phyloP scores from a whole-genome alignment of 2,329 filamentous ascomycete genomes.

The Aspergillus proliferans region DNA sequence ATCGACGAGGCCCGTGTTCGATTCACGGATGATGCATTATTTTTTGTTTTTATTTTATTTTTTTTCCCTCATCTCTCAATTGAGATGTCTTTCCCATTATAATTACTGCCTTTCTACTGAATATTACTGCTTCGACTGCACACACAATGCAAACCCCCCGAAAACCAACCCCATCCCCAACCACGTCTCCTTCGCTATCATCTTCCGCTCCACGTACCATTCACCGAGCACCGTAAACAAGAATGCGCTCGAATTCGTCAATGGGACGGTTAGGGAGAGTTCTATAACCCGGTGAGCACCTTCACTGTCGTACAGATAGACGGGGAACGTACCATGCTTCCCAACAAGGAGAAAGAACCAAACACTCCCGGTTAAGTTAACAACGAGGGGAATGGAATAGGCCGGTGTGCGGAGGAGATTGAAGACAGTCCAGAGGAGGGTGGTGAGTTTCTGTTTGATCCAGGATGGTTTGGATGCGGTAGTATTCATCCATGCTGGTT shows the following conservation, averaged over 20 bases:
- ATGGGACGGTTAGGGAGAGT: constrained; percentile 85
- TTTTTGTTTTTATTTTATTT: constrained; percentile 17
- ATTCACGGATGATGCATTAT: constrained; percentile 41
- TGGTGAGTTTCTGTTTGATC: constrained; percentile 57
- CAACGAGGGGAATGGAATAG: constrained; percentile 75
- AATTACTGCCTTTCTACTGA: not conserved
- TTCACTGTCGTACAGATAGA: not conserved
- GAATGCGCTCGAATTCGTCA: constrained; percentile 90
- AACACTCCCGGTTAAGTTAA: constrained; percentile 87
- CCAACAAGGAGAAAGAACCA: constrained; percentile 97
- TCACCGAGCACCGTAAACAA: constrained; percentile 93
- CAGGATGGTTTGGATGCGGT: constrained; percentile 39
- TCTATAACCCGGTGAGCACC: constrained; percentile 47
- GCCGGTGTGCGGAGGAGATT: constrained; percentile 74
- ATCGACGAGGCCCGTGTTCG: constrained; percentile 44
- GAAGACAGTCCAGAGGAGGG: constrained; percentile 65
- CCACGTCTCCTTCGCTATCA: constrained; percentile 79
- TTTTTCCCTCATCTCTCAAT: not conserved
- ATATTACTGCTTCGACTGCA: constrained; percentile 47
- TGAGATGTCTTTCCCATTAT: not conserved
- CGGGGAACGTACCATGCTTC: constrained; percentile 62
- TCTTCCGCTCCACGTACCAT: constrained; percentile 90
- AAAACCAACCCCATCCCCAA: constrained; percentile 75
- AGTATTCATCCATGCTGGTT: constrained; percentile 25
- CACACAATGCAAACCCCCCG: constrained; percentile 74